Evolutionary conservation across 371 early-diverging fungal genomes (phyloP).

Genomic region (Apophysomyces elegans): DNA sequence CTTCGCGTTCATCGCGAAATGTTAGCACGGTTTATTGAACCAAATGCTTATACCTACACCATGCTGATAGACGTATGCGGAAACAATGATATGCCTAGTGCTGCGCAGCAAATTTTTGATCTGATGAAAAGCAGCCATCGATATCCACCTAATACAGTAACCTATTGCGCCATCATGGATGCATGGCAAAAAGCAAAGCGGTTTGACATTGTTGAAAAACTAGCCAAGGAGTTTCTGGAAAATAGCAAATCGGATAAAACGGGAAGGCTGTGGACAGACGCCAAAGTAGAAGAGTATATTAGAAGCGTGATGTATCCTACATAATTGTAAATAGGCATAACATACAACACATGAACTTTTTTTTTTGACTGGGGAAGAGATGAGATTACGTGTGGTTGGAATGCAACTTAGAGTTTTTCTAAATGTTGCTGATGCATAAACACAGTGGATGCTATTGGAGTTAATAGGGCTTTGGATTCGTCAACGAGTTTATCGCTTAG

Average conservation of each 20-base stretch:
- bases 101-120: conserved; percentile 48
- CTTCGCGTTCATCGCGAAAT: conserved; percentile 46
- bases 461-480: no score
- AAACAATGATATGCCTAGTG: conserved; percentile 33
- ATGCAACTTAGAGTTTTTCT: no score
- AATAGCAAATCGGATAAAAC: conserved; percentile 27
- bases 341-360: neutral
- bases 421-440: no score
- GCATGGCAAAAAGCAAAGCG: conserved; percentile 44
- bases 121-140: conserved; percentile 38
- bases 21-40: conserved; percentile 35
- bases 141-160: conserved; percentile 42
- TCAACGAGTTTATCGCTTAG: no score
- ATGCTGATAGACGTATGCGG: conserved; percentile 42
- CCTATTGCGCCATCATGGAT: conserved; percentile 51
- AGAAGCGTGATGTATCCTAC: neutral
- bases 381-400: no score
- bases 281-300: conserved; percentile 24
- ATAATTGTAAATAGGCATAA: neutral
- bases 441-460: no score
- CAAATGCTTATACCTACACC: conserved; percentile 52
- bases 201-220: conserved; percentile 33
- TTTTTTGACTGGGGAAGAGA: no score
- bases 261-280: conserved; percentile 40
- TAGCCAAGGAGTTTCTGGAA: conserved; percentile 32